These are phyloP conservation scores for Sphagnurus paluster DNA, from an alignment of 1,284 basidiomycete genomes.

Conservation along the genomic window DNA sequence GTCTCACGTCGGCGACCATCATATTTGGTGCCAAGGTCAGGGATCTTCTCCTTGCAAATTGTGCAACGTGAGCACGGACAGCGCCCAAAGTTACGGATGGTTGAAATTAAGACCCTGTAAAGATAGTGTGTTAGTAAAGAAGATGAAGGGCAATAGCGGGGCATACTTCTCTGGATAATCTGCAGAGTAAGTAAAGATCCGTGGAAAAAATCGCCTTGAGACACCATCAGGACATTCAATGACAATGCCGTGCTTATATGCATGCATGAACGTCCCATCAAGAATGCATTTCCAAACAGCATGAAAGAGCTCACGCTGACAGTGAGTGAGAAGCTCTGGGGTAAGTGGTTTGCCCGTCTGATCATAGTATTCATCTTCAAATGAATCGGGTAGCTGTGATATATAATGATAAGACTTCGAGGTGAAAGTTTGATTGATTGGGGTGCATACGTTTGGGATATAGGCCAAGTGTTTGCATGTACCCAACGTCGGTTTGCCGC, in stretches of 20 bases:
- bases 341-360: background rate
- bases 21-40: constrained; percentile 17
- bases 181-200: constrained; percentile 29
- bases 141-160: too few species aligned
- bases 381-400: constrained; percentile 3
- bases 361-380: constrained; percentile 6
- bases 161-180: constrained; percentile 30
- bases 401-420: constrained; percentile 11
- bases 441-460: constrained; percentile 2
- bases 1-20: background rate
- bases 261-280: constrained; percentile 19
- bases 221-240: constrained; percentile 29
- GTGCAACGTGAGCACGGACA: constrained; percentile 27
- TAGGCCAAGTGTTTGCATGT: constrained; percentile 13
- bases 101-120: constrained; percentile 24
- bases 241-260: constrained; percentile 22
- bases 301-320: constrained; percentile 25
- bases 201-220: constrained; percentile 19
- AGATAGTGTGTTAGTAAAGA: background rate
- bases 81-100: constrained; percentile 21
- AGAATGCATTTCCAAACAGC: constrained; percentile 20
- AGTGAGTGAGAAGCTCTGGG: constrained; percentile 19
- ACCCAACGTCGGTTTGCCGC: constrained; percentile 19
- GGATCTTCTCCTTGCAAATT: constrained; percentile 16
- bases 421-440: background rate